These are phyloP conservation scores for Solanum pimpinellifolium DNA, from an alignment of 257 asterid species.

Conservation along the genomic window DNA sequence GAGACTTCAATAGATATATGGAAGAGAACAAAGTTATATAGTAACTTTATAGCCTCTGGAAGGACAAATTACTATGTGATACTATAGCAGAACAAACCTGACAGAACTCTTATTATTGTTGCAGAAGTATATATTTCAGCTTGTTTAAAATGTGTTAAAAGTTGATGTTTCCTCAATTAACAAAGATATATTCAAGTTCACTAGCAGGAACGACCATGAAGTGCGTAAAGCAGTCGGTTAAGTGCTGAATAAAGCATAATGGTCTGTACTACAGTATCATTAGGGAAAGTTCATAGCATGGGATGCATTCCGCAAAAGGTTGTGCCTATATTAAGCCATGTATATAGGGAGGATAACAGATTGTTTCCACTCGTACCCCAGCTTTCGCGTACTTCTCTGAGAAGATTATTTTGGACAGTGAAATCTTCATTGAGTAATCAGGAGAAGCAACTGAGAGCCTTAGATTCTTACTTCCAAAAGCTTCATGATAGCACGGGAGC, in stretches of 20 bases:
- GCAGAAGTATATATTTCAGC: neutral
- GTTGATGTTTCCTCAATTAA: neutral
- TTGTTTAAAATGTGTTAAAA: neutral
- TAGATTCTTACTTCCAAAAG: conserved; percentile 53
- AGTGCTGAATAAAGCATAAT: neutral
- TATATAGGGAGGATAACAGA: neutral
- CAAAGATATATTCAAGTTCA: neutral
- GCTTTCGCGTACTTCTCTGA: neutral
- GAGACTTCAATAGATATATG: neutral
- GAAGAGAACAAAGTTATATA: neutral
- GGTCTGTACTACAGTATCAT: neutral
- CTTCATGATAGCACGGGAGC: conserved; percentile 19
- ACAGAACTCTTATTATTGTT: neutral
- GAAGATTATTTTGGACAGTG: conserved; percentile 12
- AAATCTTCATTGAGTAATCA: conserved; percentile 19
- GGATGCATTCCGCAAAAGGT: neutral
- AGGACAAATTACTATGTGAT: neutral
- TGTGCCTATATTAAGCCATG: neutral
- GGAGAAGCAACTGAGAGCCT: conserved; percentile 50
- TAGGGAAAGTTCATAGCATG: neutral
- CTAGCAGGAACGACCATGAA: neutral
- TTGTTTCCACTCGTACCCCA: neutral
- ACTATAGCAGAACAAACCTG: neutral
- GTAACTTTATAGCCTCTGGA: neutral
- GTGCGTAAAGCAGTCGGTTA: neutral